Evolutionary conservation across 371 early-diverging fungal genomes (phyloP).

Genomic region (Zancudomyces culisetae): DNA sequence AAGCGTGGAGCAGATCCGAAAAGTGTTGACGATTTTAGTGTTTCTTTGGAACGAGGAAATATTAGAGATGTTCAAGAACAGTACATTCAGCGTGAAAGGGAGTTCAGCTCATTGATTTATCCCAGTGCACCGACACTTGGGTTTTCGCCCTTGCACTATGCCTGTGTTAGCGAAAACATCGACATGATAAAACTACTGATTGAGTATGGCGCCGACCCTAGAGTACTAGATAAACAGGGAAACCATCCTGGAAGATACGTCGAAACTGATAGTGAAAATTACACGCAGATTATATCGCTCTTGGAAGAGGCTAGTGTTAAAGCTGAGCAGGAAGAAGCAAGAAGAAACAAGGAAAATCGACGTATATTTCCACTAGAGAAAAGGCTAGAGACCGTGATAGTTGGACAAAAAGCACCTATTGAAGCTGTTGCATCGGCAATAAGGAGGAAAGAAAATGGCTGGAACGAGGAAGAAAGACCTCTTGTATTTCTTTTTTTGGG

Average conservation of each 20-base stretch:
- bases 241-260: constrained; percentile 2
- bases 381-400: constrained; percentile 38
- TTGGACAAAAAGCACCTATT: constrained; percentile 63
- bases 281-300: constrained; percentile 18
- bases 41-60: neutral
- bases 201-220: constrained; percentile 37
- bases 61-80: constrained; percentile 3
- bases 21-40: constrained; percentile 4
- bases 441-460: constrained; percentile 41
- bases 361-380: constrained; percentile 23
- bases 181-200: constrained; percentile 32
- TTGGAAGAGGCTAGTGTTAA: constrained; percentile 25
- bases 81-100: constrained; percentile 2
- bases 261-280: constrained; percentile 7
- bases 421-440: constrained; percentile 50
- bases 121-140: constrained; percentile 7
- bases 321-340: constrained; percentile 20
- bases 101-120: constrained; percentile 5
- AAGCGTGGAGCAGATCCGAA: constrained; percentile 32
- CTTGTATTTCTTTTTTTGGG: constrained; percentile 57
- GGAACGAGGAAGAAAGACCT: constrained; percentile 45
- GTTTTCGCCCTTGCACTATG: constrained; percentile 35
- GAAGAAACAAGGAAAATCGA: constrained; percentile 32
- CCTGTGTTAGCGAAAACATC: constrained; percentile 37
- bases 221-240: constrained; percentile 23